Conservation (phyloP, 441 rosid species). For the Oxalis stricta region DNA sequence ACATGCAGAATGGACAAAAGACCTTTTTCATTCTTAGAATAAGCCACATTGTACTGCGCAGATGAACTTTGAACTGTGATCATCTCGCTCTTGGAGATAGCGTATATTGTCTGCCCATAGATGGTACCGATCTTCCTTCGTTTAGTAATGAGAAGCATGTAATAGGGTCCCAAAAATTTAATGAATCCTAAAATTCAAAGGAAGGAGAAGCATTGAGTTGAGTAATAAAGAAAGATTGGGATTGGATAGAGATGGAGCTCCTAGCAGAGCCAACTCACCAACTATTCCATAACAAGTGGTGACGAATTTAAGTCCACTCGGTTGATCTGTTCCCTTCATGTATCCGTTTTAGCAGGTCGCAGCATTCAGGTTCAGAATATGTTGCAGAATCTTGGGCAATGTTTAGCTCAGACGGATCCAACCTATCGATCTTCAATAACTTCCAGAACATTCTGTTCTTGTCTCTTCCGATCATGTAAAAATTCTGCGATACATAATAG, state of each 20-base stretch:
- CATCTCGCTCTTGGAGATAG: slow-evolving; percentile 44
- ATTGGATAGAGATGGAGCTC: background rate
- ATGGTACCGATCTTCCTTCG: slow-evolving; percentile 58
- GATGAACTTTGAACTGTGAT: slow-evolving; percentile 41
- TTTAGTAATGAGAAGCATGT: slow-evolving; percentile 59
- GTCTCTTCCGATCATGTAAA: slow-evolving; percentile 63
- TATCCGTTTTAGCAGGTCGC: slow-evolving; percentile 37
- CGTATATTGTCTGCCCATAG: slow-evolving; percentile 52
- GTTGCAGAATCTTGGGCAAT: slow-evolving; percentile 38
- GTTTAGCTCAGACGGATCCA: slow-evolving; percentile 39
- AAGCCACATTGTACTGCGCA: slow-evolving; percentile 42
- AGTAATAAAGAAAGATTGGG: background rate
- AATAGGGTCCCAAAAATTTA: slow-evolving; percentile 65
- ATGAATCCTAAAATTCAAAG: slow-evolving; percentile 34
- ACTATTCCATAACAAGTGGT: slow-evolving; percentile 61
- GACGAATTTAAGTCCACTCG: slow-evolving; percentile 67
- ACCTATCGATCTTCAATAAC: slow-evolving; percentile 48
- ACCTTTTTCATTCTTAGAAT: slow-evolving; percentile 71
- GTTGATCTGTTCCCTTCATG: slow-evolving; percentile 55
- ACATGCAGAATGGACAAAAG: slow-evolving; percentile 61
- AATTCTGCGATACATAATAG: slow-evolving; percentile 31
- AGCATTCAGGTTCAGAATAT: slow-evolving; percentile 43
- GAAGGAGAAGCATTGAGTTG: background rate
- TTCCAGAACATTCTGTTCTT: slow-evolving; percentile 43
- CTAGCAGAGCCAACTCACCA: slow-evolving; percentile 22